Evolutionary conservation across 306 rosid species (phyloP).

Genomic region (Nissolia schottii): DNA sequence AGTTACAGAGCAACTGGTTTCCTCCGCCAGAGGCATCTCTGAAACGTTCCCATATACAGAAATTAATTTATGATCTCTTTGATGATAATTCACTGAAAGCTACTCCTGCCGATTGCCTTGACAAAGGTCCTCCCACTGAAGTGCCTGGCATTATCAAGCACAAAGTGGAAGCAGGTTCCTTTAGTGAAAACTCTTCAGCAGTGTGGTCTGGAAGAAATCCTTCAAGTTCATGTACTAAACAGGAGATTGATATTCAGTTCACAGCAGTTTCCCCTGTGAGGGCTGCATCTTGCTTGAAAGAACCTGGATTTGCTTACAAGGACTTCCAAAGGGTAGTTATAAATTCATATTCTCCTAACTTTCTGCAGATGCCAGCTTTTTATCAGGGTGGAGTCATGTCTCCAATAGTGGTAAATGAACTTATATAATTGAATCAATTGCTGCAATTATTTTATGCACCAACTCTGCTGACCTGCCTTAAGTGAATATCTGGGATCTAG

Average conservation of each 20-base stretch:
- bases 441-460: background rate
- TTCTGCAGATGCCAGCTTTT: constrained; percentile 23
- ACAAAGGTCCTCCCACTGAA: constrained; percentile 23
- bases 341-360: constrained; percentile 20
- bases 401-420: constrained; percentile 51
- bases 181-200: constrained; percentile 13
- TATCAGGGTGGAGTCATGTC: constrained; percentile 33
- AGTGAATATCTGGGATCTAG: background rate
- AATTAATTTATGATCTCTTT: constrained; percentile 47
- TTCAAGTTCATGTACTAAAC: constrained; percentile 23
- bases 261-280: constrained; percentile 22
- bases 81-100: constrained; percentile 32
- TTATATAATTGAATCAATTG: background rate
- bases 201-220: constrained; percentile 11
- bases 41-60: constrained; percentile 46
- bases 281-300: constrained; percentile 21
- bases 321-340: constrained; percentile 15
- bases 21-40: constrained; percentile 67
- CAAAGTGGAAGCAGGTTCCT: constrained; percentile 24
- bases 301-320: constrained; percentile 24
- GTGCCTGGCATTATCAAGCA: constrained; percentile 21
- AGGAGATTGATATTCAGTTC: constrained; percentile 24
- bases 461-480: background rate
- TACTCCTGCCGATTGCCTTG: constrained; percentile 23
- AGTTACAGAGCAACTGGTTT: constrained; percentile 64